Base-by-base conservation (phyloP, 306 rosid species). In the Lagenaria siceraria region DNA sequence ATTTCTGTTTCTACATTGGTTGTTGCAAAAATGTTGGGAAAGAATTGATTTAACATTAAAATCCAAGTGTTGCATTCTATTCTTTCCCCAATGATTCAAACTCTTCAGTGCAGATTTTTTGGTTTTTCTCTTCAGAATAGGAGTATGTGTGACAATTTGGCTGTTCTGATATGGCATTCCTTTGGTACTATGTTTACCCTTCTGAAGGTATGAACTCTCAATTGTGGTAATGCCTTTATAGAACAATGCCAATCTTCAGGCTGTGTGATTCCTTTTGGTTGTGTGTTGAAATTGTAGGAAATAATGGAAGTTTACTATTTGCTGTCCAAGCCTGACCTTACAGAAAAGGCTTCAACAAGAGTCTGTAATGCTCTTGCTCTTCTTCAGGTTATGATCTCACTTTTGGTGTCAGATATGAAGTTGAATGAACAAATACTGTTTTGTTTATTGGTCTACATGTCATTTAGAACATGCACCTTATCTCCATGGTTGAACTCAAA, bases 131-230 rank as follows among this genome's bases (percentile, higher is more conserved):
- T 24, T 7, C 81, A 86, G 89, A 77, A 61, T 12, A 82, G 74
- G 56, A 71, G 64, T 31, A 60, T 7, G 55, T 64, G 76, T 72
- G 78, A 76, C 48, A 73, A 84, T 56, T 36, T 87, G 78, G 88
- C 81, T 78, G 72, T 56, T 53, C 55, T 82, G 75, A n/a, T 87
- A 77, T 87, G 88, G 88, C 53, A 87, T 53, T 72, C 85, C n/a
- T 21, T 21, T 54, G 86, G 82, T 49, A 49, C 87, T 0, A 25
- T 83, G 31, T 80, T 9, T 80, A 22, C 51, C 3, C 83, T 87
- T 49, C 74, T 84, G 8, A 65, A 80, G 86, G 88, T 87, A 75
- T 55, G 60, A 10, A 62, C 55, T 42, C 14, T 77, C 49, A 8
- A 22, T 63, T 42, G 54, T 64, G 31, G 54, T 35, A 43, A 43